Evolutionary conservation across 2,329 filamentous ascomycete genomes (phyloP).

Genomic region (Hypoxylon sp.): DNA sequence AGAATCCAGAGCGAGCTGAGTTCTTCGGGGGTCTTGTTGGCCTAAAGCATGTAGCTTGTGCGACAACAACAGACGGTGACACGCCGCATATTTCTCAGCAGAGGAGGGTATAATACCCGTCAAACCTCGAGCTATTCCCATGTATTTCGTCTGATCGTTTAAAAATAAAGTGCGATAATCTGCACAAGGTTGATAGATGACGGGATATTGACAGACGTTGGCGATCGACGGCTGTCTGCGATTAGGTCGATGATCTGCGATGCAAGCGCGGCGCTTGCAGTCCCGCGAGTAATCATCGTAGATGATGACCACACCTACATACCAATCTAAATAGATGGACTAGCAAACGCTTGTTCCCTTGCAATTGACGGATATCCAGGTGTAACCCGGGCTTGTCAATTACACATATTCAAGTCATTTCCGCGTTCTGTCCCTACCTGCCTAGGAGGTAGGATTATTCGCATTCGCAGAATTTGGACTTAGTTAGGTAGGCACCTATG

Average conservation of each 20-base stretch:
- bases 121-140: constrained; percentile 6
- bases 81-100: constrained; percentile 31
- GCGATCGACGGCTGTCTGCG: constrained; percentile 36
- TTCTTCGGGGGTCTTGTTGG: constrained; percentile 26
- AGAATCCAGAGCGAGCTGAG: constrained; percentile 35
- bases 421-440: background rate
- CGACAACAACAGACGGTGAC: constrained; percentile 34
- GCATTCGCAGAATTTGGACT: background rate
- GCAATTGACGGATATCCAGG: background rate
- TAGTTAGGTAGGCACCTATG: constrained; percentile 4
- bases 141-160: constrained; percentile 25
- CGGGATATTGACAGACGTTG: constrained; percentile 20
- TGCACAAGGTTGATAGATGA: constrained; percentile 33
- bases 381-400: background rate
- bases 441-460: background rate
- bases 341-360: constrained; percentile 22
- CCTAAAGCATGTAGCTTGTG: constrained; percentile 31
- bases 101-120: background rate
- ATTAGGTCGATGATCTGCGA: constrained; percentile 46
- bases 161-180: constrained; percentile 26
- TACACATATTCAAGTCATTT: background rate
- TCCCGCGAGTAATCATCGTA: constrained; percentile 16
- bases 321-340: constrained; percentile 29
- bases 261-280: constrained; percentile 36
- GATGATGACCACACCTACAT: constrained; percentile 13